Base-by-base conservation (phyloP, 495 filamentous ascomycete species). In the Lasiosphaeria ovina region DNA sequence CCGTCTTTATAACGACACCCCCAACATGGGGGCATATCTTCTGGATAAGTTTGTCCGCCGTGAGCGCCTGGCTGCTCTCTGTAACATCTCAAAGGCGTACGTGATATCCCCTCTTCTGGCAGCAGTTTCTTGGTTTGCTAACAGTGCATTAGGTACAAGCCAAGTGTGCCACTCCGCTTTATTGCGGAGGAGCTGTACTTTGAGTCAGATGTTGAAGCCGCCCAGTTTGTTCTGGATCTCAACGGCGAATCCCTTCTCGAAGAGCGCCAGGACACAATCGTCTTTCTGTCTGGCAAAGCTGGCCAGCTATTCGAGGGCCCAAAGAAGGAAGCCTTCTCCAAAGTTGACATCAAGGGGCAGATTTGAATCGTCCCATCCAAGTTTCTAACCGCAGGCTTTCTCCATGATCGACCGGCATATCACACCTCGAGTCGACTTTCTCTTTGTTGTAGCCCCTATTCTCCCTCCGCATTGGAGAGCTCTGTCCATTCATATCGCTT, bases 21-120 rank as follows among this genome's bases (percentile, higher is more conserved):
- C 94, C 24, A 94, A 96, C 68, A 98, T 99, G 95, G 92, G 94
- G 49, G 91, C 88, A 62, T 97, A 98, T 77, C 84, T 99, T 6
- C 95, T 99, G 88, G 94, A 99, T 77, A 97, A 95, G 90, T 97
- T 98, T 77, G 87, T 98, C 69, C 86, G 84, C 62, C 89, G 95
- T 62, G 95, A 99, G 78, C 90, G 95, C 66, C 82, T 98, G 55
- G 86, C 89, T 69, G 94, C 95, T 57, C 80, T 98, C 59, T 85
- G 90, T 65, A 88, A 86, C 66, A 94, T 98, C 54, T 96, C 90
- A 84, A 95, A 85, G 87, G 87, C 89, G 94, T 98, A 82, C 3
- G 35, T 42, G 4, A 44, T 4, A n/a, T 65, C 42, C 35, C 53
- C 31, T 36, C 32, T 8, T 40, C 36, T 45, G 10, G 9, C 4